phyloP scores from a whole-genome alignment of 1,284 basidiomycete genomes.

The Omphalotus olearius region DNA sequence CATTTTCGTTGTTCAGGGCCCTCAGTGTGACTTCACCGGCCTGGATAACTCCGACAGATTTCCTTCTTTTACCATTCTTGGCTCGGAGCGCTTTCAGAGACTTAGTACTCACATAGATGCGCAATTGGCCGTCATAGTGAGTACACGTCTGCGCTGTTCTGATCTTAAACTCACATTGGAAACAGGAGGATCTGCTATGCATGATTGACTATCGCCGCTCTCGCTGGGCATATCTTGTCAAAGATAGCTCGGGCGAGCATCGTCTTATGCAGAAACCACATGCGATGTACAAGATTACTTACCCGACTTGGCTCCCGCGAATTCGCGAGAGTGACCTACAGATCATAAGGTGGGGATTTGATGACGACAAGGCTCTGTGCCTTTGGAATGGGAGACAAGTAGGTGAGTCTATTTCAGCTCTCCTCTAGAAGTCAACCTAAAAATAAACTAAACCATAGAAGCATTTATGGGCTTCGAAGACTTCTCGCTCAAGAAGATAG shows the following conservation, averaged over 20 bases:
- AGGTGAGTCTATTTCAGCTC: constrained; percentile 21
- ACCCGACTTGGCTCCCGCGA: constrained; percentile 13
- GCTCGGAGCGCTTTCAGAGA: neutral
- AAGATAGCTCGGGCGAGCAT: neutral
- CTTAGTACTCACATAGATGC: too few species aligned
- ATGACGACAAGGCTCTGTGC: constrained; percentile 27
- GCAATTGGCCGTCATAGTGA: too few species aligned
- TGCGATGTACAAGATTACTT: neutral
- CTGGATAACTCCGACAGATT: constrained; percentile 6
- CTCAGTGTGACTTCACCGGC: constrained; percentile 22
- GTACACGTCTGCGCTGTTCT: too few species aligned
- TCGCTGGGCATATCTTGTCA: neutral
- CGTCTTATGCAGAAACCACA: neutral
- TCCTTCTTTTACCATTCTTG: constrained; percentile 4
- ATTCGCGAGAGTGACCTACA: constrained; percentile 33
- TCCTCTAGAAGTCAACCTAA: neutral
- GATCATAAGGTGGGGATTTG: constrained; percentile 19
- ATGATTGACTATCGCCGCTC: neutral
- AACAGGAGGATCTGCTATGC: neutral
- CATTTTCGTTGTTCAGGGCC: constrained; percentile 37
- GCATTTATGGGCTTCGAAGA: constrained; percentile 25
- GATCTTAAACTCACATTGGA: too few species aligned
- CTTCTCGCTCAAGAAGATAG: constrained; percentile 23
- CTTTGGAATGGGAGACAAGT: constrained; percentile 23
- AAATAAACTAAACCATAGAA: constrained; percentile 3